Evolutionary conservation across 805 yeast species (phyloP).

Genomic region (Maudiozyma bulderi): DNA sequence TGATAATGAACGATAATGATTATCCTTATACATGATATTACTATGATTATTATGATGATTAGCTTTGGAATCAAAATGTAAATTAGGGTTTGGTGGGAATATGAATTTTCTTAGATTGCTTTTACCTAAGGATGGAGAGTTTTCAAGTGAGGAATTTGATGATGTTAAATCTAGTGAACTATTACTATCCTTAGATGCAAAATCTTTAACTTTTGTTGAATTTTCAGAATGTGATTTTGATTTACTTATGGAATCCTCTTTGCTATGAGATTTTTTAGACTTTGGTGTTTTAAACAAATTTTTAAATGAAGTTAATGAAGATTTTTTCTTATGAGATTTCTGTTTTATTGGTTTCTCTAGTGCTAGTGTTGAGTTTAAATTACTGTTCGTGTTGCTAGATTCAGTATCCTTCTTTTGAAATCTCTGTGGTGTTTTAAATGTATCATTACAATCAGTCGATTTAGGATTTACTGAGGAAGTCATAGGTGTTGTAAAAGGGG

Average conservation of each 20-base stretch:
- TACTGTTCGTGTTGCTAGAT: conserved; percentile 1
- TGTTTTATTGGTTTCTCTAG: neutral
- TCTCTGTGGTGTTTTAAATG: conserved; percentile 1
- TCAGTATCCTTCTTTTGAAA: neutral
- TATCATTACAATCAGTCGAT: neutral
- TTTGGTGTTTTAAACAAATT: conserved; percentile 27
- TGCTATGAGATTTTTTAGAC: conserved; percentile 3
- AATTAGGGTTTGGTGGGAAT: conserved; percentile 14
- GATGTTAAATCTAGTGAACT: neutral
- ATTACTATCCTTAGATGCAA: neutral
- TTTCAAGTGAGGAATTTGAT: conserved; percentile 1
- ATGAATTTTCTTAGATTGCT: conserved; percentile 6
- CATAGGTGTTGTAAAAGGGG: neutral
- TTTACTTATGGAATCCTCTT: neutral
- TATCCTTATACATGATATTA: neutral
- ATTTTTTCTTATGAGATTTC: conserved; percentile 21
- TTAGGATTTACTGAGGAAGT: neutral
- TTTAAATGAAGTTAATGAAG: conserved; percentile 23
- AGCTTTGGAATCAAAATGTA: conserved; percentile 6
- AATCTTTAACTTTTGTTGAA: neutral
- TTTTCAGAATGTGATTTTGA: neutral
- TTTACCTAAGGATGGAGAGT: conserved; percentile 3
- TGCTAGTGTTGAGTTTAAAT: conserved; percentile 1
- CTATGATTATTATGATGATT: neutral
- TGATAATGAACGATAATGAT: conserved; percentile 5